These are phyloP conservation scores for Wickerhamomyces silvicola DNA, from an alignment of 805 yeast genomes.

Conservation along the genomic window DNA sequence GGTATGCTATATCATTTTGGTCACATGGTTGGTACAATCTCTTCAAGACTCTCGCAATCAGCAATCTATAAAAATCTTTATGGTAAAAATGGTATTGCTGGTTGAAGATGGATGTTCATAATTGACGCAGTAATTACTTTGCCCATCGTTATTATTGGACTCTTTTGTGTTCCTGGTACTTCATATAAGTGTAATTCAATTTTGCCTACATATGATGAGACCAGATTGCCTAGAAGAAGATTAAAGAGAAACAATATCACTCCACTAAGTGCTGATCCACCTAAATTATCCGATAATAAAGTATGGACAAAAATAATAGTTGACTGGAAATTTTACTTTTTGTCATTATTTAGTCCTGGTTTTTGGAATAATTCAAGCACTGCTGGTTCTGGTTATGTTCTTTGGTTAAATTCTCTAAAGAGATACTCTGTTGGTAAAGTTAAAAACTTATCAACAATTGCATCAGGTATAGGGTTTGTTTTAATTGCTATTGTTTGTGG, in stretches of 20 bases:
- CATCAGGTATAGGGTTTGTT: too few species aligned
- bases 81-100: slow-evolving; percentile 47
- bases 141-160: slow-evolving; percentile 50
- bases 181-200: slow-evolving; percentile 49
- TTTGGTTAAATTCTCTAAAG: slow-evolving; percentile 42
- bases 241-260: slow-evolving; percentile 29
- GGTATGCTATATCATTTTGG: slow-evolving; percentile 56
- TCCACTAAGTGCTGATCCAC: slow-evolving; percentile 18
- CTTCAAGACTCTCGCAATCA: slow-evolving; percentile 58
- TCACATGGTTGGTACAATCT: slow-evolving; percentile 53
- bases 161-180: slow-evolving; percentile 56
- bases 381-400: slow-evolving; percentile 43
- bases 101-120: slow-evolving; percentile 74
- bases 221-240: slow-evolving; percentile 41
- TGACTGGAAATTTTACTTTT: slow-evolving; percentile 51
- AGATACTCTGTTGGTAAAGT: slow-evolving; percentile 33
- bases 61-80: slow-evolving; percentile 41
- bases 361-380: slow-evolving; percentile 53
- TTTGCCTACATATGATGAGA: slow-evolving; percentile 49
- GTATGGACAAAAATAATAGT: slow-evolving; percentile 47
- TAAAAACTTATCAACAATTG: too few species aligned
- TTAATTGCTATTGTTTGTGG: too few species aligned
- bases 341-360: slow-evolving; percentile 44
- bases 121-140: slow-evolving; percentile 57
- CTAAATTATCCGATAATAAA: slow-evolving; percentile 32